Conservation (phyloP, 1,284 basidiomycete genomes). For the Sanghuangporus weigelae region DNA sequence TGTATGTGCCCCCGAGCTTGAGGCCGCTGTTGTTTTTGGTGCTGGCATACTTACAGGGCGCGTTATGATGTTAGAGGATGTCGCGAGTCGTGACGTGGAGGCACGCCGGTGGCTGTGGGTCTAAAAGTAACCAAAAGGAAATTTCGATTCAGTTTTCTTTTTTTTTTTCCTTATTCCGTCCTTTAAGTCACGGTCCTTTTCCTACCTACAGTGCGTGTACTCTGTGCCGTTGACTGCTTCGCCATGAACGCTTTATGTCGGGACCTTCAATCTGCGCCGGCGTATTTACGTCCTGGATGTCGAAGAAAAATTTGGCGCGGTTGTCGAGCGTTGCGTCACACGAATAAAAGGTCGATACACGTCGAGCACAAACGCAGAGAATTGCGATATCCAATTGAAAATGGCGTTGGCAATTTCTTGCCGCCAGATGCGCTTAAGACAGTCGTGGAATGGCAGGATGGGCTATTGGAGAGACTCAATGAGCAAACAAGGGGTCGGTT, state of each 20-base stretch:
- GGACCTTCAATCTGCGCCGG: slow-evolving; percentile 23
- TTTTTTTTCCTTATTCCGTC: background rate
- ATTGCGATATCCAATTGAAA: slow-evolving; percentile 60
- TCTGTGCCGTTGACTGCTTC: background rate
- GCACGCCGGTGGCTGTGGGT: slow-evolving; percentile 14
- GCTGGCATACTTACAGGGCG: slow-evolving; percentile 23
- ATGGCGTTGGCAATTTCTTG: slow-evolving; percentile 72
- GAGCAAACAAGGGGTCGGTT: slow-evolving; percentile 60
- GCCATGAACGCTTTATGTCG: slow-evolving; percentile 26
- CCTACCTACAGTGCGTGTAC: background rate
- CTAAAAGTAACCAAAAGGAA: background rate
- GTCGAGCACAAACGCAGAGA: slow-evolving; percentile 32
- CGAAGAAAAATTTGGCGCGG: background rate
- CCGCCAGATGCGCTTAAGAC: slow-evolving; percentile 60
- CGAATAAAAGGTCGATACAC: slow-evolving; percentile 43
- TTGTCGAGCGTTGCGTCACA: background rate
- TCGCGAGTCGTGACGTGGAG: slow-evolving; percentile 14
- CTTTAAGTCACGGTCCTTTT: background rate
- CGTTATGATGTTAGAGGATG: background rate
- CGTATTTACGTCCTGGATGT: background rate
- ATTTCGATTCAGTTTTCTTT: background rate
- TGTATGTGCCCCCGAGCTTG: slow-evolving; percentile 34
- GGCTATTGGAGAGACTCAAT: slow-evolving; percentile 70
- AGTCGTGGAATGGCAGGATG: slow-evolving; percentile 78
- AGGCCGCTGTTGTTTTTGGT: slow-evolving; percentile 31